Base-by-base conservation (phyloP, 2,329 filamentous ascomycete species). In the Talaromyces sp. region DNA sequence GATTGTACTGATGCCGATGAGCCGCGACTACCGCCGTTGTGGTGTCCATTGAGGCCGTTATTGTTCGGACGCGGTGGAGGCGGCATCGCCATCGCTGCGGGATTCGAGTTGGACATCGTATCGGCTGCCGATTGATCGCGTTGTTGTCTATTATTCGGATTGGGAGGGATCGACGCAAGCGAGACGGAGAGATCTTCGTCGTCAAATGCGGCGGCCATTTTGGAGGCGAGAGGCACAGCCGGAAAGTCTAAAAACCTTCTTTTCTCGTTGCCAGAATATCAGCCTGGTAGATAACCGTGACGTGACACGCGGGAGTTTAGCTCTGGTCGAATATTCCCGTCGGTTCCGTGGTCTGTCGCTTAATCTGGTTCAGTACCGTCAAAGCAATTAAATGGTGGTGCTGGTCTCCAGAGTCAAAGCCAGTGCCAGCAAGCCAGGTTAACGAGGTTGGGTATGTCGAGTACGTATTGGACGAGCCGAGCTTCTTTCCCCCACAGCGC, bases 161-260 rank as follows among this genome's bases (percentile, higher is more conserved):
- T 72, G 62, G 68, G 72, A 62, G 74, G 73, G 67, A 72, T 69
- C 62, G 74, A 66, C 62, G 73, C 70, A 69, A 92, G 82, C 72
- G 89, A 90, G 77, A 93, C 90, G 78, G 90, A 90, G 70, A 93
- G 87, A 81, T 93, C 90, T 82, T 92, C 90, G 77, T 93, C 90
- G 75, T 93, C 90, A 77, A 90, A 90, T 71, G 76, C 76, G 67
- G 76, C 75, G 64, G 76, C 76, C 76, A 78, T 78, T 62, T 62
- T 65, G 22, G 56, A 31, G 22, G 45, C 31, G 35, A 39, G 41
- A 33, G 65, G 39, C 47, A 50, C 57, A 17, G 15, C 49, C 39
- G 63, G 37, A 54, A 47, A 47, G 31, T 33, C 59, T 37, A 35
- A 37, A 56, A 56, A 15, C 52, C n/a, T 37, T 37, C n/a, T 39